These are phyloP conservation scores for Nicotiana paniculata DNA, from an alignment of 257 asterid species.

Conservation along the genomic window DNA sequence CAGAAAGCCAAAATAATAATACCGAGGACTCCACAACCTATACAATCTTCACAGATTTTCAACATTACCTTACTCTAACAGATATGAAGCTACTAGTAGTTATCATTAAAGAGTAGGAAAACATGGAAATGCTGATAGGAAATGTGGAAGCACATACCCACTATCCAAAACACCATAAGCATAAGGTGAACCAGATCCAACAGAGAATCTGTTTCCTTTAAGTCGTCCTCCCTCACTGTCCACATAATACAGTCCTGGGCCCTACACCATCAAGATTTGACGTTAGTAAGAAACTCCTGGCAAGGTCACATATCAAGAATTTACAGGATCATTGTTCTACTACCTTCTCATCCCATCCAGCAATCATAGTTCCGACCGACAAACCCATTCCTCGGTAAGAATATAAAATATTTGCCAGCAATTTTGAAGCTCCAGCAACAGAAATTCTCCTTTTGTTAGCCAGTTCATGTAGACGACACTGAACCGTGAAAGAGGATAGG, in stretches of 20 bases:
- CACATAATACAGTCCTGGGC: slow-evolving; percentile 85
- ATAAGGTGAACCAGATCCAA: slow-evolving; percentile 96
- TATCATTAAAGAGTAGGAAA: background rate
- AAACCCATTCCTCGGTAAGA: slow-evolving; percentile 94
- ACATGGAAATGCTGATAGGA: background rate
- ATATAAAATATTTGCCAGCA: slow-evolving; percentile 79
- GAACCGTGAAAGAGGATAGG: slow-evolving; percentile 10
- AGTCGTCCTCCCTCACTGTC: slow-evolving; percentile 97
- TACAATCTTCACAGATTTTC: background rate
- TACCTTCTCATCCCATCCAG: slow-evolving; percentile 99
- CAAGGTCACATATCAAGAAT: background rate
- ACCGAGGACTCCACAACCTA: background rate
- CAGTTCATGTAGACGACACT: slow-evolving; percentile 91
- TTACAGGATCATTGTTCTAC: background rate
- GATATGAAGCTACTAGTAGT: background rate
- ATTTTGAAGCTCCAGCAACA: slow-evolving; percentile 84
- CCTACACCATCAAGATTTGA: slow-evolving; percentile 35
- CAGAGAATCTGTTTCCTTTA: slow-evolving; percentile 85
- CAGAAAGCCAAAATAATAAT: background rate
- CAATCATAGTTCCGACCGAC: slow-evolving; percentile 93
- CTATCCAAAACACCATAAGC: slow-evolving; percentile 89
- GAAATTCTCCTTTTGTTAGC: slow-evolving; percentile 93
- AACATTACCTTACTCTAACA: background rate
- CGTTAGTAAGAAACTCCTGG: background rate
- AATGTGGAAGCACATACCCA: slow-evolving; percentile 45